Percentiles rank a stretch among this genome's conserved stretches.
Conservation (phyloP, 2,329 filamentous ascomycete genomes). For the Phialophora verrucosa region DNA sequence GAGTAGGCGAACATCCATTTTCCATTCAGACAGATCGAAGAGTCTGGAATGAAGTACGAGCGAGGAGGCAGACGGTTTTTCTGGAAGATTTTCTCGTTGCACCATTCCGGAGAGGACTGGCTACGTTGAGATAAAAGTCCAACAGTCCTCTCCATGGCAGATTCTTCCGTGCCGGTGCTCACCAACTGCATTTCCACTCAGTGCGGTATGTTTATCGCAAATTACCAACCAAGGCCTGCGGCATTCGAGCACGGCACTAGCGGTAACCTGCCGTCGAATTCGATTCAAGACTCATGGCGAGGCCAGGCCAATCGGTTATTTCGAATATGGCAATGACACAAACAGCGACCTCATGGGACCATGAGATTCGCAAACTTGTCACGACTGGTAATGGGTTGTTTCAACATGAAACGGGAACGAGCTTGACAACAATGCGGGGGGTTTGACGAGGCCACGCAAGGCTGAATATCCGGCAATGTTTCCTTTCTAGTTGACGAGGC, state of each 20-base stretch:
- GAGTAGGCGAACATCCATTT: constrained; percentile 58
- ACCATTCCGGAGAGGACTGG: constrained; percentile 21
- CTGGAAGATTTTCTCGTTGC: constrained; percentile 57
- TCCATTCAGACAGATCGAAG: constrained; percentile 56
- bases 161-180: not conserved
- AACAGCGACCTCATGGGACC: not conserved
- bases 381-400: not conserved
- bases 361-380: not conserved
- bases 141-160: constrained; percentile 12
- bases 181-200: constrained; percentile 21
- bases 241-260: not conserved
- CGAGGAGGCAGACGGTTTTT: constrained; percentile 61
- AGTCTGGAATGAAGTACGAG: constrained; percentile 60
- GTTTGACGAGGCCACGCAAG: constrained; percentile 5
- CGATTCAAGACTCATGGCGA: not conserved
- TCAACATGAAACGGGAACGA: not conserved
- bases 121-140: not conserved
- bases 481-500: constrained; percentile 1
- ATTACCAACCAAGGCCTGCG: not conserved
- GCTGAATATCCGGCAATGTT: constrained; percentile 10
- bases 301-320: not conserved
- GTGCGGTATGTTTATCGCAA: not conserved
- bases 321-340: not conserved
- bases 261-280: not conserved
- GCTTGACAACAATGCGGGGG: constrained; percentile 4